Base-by-base conservation (phyloP, 2,329 filamentous ascomycete species). In the Dactylellina cionopaga region DNA sequence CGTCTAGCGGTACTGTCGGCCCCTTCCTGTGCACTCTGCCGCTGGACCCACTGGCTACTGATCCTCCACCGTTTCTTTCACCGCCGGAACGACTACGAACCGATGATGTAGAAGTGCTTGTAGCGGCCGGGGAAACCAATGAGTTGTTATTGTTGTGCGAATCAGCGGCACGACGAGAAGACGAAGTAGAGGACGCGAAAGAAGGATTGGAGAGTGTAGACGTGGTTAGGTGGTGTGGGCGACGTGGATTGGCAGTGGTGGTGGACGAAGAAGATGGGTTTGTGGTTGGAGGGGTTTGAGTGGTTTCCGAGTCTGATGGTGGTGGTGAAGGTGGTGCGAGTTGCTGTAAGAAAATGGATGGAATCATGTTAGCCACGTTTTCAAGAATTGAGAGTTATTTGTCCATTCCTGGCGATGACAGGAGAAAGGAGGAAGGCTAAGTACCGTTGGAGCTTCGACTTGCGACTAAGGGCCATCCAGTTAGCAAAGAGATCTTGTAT, bases 61-160 rank as follows among this genome's bases (percentile, higher is more conserved):
- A 64, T n/a, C 68, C 44, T 24, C 59, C 25, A 3, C 68, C 59
- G 15, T 52, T 52, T 25, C 44, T 49, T 29, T 58, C 44, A 19
- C 51, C 66, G 29, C 66, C 66, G 11, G 66, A 71, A 17, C 44
- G 66, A 27, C 66, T 71, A n/a, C 66, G 66, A 25, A 71, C 39
- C 3, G 66, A 71, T 15, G 66, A 71, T 19, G 66, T 64, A 24
- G 66, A 71, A 17, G 66, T 64, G 3, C 58, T 71, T 22, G 66
- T 71, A 9, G 66, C 66, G 13, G 66, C 66, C 15, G 66, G 66
- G 3, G 66, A 71, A 22, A 71, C 49, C 58, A 71, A 31, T 27
- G 66, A 71, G 33, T 25, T 71, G 35, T 58, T 63, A 11, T 54
- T 31, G 22, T 13, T 52, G 3, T 43, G 24, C n/a, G 46, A 10